phyloP scores from a whole-genome alignment of 2,329 filamentous ascomycete species.

The Alternaria sp. region DNA sequence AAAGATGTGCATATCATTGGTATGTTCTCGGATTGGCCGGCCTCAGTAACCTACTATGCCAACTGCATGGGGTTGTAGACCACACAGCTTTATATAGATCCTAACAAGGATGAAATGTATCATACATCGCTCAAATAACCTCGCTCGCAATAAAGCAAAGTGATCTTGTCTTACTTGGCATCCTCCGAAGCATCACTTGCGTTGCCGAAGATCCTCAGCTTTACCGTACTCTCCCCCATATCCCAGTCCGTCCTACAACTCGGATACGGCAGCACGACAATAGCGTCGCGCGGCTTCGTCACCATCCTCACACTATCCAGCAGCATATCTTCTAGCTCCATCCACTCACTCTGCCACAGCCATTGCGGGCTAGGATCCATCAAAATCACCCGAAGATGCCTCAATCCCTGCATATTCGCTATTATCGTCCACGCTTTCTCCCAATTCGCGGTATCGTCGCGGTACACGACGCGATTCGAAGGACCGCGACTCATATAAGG shows the following conservation, averaged over 20 bases:
- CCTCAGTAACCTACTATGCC: slow-evolving; percentile 73
- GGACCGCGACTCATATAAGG: slow-evolving; percentile 38
- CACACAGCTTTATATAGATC: neutral
- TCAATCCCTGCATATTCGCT: slow-evolving; percentile 33
- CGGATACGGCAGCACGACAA: slow-evolving; percentile 40
- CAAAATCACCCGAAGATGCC: slow-evolving; percentile 35
- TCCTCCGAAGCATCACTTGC: neutral
- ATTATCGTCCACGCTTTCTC: slow-evolving; percentile 38
- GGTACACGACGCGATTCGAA: slow-evolving; percentile 35
- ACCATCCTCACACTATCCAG: slow-evolving; percentile 34
- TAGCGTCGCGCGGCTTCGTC: slow-evolving; percentile 21
- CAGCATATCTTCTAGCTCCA: slow-evolving; percentile 33
- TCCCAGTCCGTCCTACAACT: slow-evolving; percentile 35
- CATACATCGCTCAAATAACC: neutral
- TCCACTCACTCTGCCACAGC: slow-evolving; percentile 42
- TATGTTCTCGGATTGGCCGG: slow-evolving; percentile 74
- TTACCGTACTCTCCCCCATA: slow-evolving; percentile 29
- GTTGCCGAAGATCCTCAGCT: slow-evolving; percentile 26
- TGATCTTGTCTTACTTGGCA: neutral
- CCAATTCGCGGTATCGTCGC: slow-evolving; percentile 46
- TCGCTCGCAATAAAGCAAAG: neutral
- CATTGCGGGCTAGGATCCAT: slow-evolving; percentile 35
- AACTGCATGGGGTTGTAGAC: slow-evolving; percentile 65
- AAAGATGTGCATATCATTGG: slow-evolving; percentile 66
- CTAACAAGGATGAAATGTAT: neutral